Conservation (phyloP, 345 rosid genomes). For the Bruguiera sexangula region DNA sequence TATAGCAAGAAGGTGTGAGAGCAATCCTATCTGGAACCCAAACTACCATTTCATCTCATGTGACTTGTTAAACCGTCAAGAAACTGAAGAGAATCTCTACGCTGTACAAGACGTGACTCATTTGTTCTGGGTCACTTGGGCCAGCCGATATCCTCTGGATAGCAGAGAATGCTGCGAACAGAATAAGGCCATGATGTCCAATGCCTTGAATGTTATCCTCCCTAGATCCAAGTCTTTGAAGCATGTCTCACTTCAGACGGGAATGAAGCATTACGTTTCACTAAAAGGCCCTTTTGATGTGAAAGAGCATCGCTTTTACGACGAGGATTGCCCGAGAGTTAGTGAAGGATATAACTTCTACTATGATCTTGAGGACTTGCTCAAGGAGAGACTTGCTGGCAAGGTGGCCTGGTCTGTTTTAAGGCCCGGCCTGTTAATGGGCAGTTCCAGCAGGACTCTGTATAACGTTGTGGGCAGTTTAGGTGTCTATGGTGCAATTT, state of each 20-base stretch:
- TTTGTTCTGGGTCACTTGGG: slow-evolving; percentile 88
- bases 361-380: slow-evolving; percentile 68
- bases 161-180: slow-evolving; percentile 59
- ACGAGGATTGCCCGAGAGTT: slow-evolving; percentile 62
- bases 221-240: slow-evolving; percentile 46
- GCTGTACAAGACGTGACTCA: slow-evolving; percentile 54
- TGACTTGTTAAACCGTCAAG: slow-evolving; percentile 56
- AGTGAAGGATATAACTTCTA: slow-evolving; percentile 46
- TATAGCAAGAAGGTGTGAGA: slow-evolving; percentile 61
- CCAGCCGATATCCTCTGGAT: slow-evolving; percentile 51
- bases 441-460: slow-evolving; percentile 57
- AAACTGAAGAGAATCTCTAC: slow-evolving; percentile 47
- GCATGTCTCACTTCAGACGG: slow-evolving; percentile 82
- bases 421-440: slow-evolving; percentile 77
- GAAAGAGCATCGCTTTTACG: slow-evolving; percentile 27
- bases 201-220: slow-evolving; percentile 61
- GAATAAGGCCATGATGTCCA: slow-evolving; percentile 64
- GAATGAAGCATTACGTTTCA: slow-evolving; percentile 78
- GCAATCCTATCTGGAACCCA: slow-evolving; percentile 29
- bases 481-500: slow-evolving; percentile 67
- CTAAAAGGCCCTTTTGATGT: slow-evolving; percentile 23
- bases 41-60: slow-evolving; percentile 68
- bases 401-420: slow-evolving; percentile 67
- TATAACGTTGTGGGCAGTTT: slow-evolving; percentile 77
- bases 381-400: slow-evolving; percentile 46